A percentile compares a stretch with the other conserved stretches of the same genome.
phyloP scores from a whole-genome alignment of 164 flowering plant species.

The Tinospora cordifolia region DNA sequence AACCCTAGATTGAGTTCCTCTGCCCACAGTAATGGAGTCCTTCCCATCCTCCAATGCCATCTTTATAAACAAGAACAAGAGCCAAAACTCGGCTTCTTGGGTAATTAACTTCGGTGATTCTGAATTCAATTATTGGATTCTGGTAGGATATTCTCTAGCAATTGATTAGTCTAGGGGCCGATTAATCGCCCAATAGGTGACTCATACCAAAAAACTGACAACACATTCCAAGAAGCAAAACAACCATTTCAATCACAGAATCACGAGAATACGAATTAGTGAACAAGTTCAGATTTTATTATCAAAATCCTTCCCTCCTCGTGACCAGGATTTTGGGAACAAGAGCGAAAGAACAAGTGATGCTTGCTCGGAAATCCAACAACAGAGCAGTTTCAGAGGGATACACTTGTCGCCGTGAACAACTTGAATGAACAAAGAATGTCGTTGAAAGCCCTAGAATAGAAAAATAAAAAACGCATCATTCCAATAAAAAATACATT shows the following conservation, averaged over 20 bases:
- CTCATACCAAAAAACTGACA: background rate
- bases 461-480: background rate
- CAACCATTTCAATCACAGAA: background rate
- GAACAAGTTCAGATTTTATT: background rate
- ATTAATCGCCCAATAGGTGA: background rate
- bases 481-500: background rate
- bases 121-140: constrained; percentile 5
- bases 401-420: too few species aligned
- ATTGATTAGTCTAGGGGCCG: background rate
- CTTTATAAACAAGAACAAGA: constrained; percentile 1
- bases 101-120: background rate
- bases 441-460: background rate
- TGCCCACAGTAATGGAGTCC: constrained; percentile 20
- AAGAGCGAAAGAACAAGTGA: too few species aligned
- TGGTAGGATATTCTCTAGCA: background rate
- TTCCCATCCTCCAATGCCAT: constrained; percentile 55
- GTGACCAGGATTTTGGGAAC: too few species aligned
- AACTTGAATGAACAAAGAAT: background rate
- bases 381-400: background rate
- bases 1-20: constrained; percentile 29
- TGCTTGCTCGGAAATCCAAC: background rate
- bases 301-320: background rate
- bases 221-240: background rate
- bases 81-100: constrained; percentile 10
- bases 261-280: background rate